Evolutionary conservation across 768 basidiomycete genomes (phyloP).

Genomic region (Crepidotus variabilis): DNA sequence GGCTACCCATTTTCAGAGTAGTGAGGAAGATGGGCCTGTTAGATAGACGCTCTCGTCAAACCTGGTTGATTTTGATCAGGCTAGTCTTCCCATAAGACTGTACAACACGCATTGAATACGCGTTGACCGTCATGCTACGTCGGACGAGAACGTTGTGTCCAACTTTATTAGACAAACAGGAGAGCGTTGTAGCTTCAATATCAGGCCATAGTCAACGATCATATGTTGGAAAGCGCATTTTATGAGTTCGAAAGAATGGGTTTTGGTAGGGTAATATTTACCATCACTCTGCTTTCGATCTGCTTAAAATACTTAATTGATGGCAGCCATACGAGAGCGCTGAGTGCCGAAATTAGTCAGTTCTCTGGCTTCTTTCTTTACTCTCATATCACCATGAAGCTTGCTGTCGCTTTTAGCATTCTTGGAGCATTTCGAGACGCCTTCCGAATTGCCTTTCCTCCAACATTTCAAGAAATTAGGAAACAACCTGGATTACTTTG

Average conservation of each 20-base stretch:
- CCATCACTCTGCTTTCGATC: no score
- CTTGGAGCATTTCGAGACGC: not conserved
- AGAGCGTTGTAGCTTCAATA: slow-evolving; percentile 48
- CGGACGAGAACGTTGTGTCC: slow-evolving; percentile 50
- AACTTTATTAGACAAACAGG: slow-evolving; percentile 48
- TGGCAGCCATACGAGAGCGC: slow-evolving; percentile 30
- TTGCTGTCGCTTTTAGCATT: not conserved
- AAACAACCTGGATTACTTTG: not conserved
- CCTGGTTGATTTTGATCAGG: slow-evolving; percentile 62
- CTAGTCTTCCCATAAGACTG: slow-evolving; percentile 54
- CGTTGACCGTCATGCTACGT: slow-evolving; percentile 64
- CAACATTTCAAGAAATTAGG: not conserved
- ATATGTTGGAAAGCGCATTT: slow-evolving; percentile 48
- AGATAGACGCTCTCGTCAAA: slow-evolving; percentile 53
- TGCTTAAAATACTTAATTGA: no score
- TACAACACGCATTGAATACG: slow-evolving; percentile 39
- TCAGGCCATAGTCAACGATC: slow-evolving; percentile 37
- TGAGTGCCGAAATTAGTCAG: slow-evolving; percentile 59
- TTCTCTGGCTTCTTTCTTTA: slow-evolving; percentile 32
- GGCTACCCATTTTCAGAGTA: slow-evolving; percentile 59
- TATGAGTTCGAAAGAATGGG: slow-evolving; percentile 48
- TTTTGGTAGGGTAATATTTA: not conserved
- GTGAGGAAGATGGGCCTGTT: slow-evolving; percentile 50
- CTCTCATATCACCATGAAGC: not conserved
- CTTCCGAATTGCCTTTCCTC: not conserved